A percentile compares a stretch with the other conserved stretches of the same genome.
Evolutionary conservation across 192 early-diverging fungal species (phyloP).

Genomic region (Coemansia sp.): DNA sequence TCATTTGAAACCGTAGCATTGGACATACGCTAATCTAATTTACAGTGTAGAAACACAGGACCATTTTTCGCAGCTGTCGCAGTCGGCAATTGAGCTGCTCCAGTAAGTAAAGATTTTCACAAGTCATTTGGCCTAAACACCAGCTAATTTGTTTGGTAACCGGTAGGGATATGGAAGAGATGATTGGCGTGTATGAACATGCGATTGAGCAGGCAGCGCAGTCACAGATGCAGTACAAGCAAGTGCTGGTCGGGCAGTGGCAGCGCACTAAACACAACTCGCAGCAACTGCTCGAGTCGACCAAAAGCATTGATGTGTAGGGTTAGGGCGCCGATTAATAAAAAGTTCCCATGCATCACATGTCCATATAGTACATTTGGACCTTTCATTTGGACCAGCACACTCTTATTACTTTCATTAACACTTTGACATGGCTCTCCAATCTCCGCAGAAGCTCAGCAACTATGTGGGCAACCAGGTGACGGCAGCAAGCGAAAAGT

Average conservation of each 20-base stretch:
- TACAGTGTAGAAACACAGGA: background rate
- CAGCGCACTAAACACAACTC: constrained; percentile 13
- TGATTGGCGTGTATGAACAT: constrained; percentile 14
- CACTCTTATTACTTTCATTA: background rate
- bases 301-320: background rate
- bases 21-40: background rate
- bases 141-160: background rate
- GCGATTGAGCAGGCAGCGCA: constrained; percentile 8
- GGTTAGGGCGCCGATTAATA: background rate
- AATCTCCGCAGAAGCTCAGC: constrained; percentile 7
- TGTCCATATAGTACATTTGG: background rate
- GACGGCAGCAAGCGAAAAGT: background rate
- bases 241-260: constrained; percentile 13
- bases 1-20: no score
- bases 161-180: constrained; percentile 33
- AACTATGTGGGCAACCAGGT: constrained; percentile 42
- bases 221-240: constrained; percentile 1
- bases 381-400: background rate
- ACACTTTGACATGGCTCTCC: no score
- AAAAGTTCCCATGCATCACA: background rate
- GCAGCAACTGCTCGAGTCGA: constrained; percentile 11
- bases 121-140: background rate
- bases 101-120: background rate
- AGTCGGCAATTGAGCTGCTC: background rate
- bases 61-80: background rate